phyloP scores from a whole-genome alignment of 2,329 filamentous ascomycete genomes.

The Fusarium hostae region DNA sequence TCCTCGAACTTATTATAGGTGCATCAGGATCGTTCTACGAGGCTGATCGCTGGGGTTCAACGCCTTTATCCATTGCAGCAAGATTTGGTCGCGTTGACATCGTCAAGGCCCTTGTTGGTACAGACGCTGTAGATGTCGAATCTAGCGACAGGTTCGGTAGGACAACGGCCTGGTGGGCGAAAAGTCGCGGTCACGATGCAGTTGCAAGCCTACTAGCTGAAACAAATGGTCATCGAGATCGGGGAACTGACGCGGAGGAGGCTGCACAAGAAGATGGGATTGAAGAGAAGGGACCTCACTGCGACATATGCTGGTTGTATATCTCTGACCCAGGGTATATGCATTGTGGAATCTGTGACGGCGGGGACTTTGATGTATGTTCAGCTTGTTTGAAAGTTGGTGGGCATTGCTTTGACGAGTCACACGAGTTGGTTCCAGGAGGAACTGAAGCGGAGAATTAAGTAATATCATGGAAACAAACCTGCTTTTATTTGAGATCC shows the following conservation, averaged over 20 bases:
- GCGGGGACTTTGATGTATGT: not conserved
- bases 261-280: accelerated
- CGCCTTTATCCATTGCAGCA: accelerated
- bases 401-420: not conserved
- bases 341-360: accelerated
- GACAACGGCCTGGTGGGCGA: accelerated
- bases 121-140: accelerated
- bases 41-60: not conserved
- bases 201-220: accelerated
- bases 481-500: too few species aligned
- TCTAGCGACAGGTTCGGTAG: accelerated
- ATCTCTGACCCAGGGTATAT: accelerated
- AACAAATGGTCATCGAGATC: accelerated
- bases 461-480: too few species aligned
- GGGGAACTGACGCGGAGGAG: accelerated
- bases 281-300: accelerated
- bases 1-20: accelerated
- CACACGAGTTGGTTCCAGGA: not conserved
- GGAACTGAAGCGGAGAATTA: not conserved
- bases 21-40: accelerated
- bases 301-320: not conserved
- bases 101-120: accelerated
- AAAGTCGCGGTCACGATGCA: accelerated
- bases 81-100: accelerated
- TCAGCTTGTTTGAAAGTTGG: not conserved